Percentiles rank a stretch among this genome's conserved stretches.
These are phyloP conservation scores for Colletotrichum tofieldiae DNA, from an alignment of 2,329 filamentous ascomycete species.

Conservation along the genomic window DNA sequence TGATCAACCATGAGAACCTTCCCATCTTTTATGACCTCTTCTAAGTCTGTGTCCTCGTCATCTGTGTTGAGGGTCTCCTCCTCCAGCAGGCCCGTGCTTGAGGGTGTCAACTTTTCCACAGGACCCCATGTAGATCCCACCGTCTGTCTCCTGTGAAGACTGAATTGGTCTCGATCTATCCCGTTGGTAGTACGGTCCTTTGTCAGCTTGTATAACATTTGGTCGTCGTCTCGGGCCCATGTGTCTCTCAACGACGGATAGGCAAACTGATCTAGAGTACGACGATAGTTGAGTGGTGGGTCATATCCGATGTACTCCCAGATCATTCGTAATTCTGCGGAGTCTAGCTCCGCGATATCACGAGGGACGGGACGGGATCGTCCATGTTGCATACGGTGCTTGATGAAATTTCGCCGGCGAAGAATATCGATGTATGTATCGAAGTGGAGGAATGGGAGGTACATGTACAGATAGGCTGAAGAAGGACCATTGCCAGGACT, in stretches of 20 bases:
- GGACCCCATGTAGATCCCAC: conserved; percentile 30
- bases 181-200: conserved; percentile 58
- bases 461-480: conserved; percentile 62
- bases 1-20: conserved; percentile 79
- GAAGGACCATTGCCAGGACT: conserved; percentile 40
- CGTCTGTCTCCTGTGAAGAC: conserved; percentile 37
- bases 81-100: conserved; percentile 38
- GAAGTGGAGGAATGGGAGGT: conserved; percentile 75
- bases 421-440: conserved; percentile 74
- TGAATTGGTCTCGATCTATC: conserved; percentile 43
- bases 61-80: conserved; percentile 42
- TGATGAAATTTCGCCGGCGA: conserved; percentile 69
- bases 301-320: conserved; percentile 76
- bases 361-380: conserved; percentile 70
- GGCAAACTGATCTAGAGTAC: conserved; percentile 75
- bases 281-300: conserved; percentile 72
- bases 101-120: conserved; percentile 30
- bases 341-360: conserved; percentile 68
- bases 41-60: conserved; percentile 55
- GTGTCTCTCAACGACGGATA: conserved; percentile 75
- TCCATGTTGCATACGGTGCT: conserved; percentile 67
- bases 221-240: conserved; percentile 73
- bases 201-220: conserved; percentile 78
- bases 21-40: conserved; percentile 62
- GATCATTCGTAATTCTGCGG: conserved; percentile 71